Percentiles rank a stretch among this genome's conserved stretches.
Evolutionary conservation across 192 early-diverging fungal genomes (phyloP).

Genomic region (Linnemannia exigua): DNA sequence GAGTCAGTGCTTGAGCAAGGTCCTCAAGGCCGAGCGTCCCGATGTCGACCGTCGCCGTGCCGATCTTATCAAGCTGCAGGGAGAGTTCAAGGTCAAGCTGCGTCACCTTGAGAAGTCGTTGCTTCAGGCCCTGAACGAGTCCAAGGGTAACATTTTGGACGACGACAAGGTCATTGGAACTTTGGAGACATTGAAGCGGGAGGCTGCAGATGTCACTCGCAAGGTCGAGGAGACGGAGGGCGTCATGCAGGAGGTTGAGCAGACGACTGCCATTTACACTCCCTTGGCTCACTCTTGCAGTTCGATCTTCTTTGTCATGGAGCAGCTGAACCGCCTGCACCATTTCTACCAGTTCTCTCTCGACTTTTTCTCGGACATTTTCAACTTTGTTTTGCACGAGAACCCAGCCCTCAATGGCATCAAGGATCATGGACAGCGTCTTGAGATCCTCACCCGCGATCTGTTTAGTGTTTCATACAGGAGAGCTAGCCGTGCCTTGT

Average conservation of each 20-base stretch:
- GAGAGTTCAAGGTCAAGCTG: conserved; percentile 95
- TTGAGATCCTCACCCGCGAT: conserved; percentile 83
- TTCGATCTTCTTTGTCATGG: conserved; percentile 97
- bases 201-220: conserved; percentile 93
- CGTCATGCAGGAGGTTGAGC: conserved; percentile 96
- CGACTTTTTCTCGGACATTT: conserved; percentile 95
- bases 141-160: conserved; percentile 97
- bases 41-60: conserved; percentile 95
- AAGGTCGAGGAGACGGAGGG: conserved; percentile 96
- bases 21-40: conserved; percentile 94
- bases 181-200: conserved; percentile 95
- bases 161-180: conserved; percentile 96
- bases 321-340: conserved; percentile 89
- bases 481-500: conserved; percentile 84
- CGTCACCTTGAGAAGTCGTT: conserved; percentile 95
- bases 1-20: conserved; percentile 97
- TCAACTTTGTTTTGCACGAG: conserved; percentile 86
- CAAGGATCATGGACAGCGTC: conserved; percentile 76
- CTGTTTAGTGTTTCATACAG: conserved; percentile 87
- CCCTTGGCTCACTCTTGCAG: conserved; percentile 93
- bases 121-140: conserved; percentile 92
- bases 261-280: conserved; percentile 90
- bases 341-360: conserved; percentile 99
- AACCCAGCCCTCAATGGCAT: conserved; percentile 76
- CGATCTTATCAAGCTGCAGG: conserved; percentile 94